Evolutionary conservation across 768 basidiomycete genomes (phyloP).

Genomic region (Lentinula lateritia): DNA sequence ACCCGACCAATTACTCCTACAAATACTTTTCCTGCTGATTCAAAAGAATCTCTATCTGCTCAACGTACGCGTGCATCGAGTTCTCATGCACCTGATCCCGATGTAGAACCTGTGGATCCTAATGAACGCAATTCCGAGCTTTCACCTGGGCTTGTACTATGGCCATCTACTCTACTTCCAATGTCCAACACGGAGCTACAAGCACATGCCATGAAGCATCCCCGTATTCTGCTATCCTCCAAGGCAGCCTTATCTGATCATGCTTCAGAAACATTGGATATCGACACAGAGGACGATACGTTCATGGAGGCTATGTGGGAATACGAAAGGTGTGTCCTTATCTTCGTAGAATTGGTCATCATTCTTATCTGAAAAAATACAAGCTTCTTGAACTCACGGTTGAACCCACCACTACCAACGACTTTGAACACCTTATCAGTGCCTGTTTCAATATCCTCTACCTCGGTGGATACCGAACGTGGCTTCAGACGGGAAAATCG

Average conservation of each 20-base stretch:
- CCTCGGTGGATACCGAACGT: not conserved
- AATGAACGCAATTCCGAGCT: conserved; percentile 20
- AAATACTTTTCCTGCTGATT: not conserved
- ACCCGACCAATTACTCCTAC: not conserved
- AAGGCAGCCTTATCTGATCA: conserved; percentile 37
- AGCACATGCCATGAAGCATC: conserved; percentile 41
- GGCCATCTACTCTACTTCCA: conserved; percentile 37
- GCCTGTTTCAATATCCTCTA: not conserved
- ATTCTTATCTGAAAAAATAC: not conserved
- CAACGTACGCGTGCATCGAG: not conserved
- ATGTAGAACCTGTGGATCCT: not conserved
- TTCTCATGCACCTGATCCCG: not conserved
- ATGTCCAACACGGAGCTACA: conserved; percentile 39
- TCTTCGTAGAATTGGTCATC: not conserved
- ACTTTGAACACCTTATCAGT: not conserved
- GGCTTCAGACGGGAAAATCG: not conserved
- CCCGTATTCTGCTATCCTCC: conserved; percentile 37
- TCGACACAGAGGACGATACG: conserved; percentile 18
- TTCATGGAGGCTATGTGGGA: conserved; percentile 29
- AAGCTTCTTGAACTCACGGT: conserved; percentile 20
- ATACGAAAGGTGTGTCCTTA: conserved; percentile 28
- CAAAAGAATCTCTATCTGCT: not conserved
- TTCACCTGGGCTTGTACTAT: conserved; percentile 42
- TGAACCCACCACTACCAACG: conserved; percentile 13
- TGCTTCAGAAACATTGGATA: conserved; percentile 22